Evolutionary conservation across 352 stramenopile genomes (phyloP).

Genomic region (Globisporangium nunn): DNA sequence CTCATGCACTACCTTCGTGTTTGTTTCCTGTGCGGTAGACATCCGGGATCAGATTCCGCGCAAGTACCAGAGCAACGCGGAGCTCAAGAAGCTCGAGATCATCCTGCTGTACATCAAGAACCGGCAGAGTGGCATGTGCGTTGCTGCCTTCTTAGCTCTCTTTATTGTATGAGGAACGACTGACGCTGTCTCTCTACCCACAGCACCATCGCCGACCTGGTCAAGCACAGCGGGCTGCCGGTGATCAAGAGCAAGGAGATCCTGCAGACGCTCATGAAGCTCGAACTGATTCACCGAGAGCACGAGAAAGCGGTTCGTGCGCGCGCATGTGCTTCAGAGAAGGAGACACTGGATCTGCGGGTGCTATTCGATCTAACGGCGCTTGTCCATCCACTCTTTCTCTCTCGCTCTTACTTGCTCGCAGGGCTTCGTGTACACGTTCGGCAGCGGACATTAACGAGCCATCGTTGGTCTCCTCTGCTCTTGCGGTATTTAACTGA

Average conservation of each 20-base stretch:
- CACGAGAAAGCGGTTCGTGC: slow-evolving; percentile 52
- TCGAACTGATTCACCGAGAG: slow-evolving; percentile 69
- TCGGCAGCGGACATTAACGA: slow-evolving; percentile 19
- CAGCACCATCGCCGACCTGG: slow-evolving; percentile 77
- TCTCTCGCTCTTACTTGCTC: neutral
- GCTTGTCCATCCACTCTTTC: neutral
- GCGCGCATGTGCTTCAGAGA: neutral
- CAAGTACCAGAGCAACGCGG: slow-evolving; percentile 74
- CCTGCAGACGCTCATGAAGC: slow-evolving; percentile 81
- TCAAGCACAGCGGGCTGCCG: slow-evolving; percentile 67
- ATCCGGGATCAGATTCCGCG: slow-evolving; percentile 69
- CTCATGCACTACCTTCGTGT: slow-evolving; percentile 1
- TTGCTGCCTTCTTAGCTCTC: neutral
- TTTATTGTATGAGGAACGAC: no score
- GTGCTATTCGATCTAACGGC: no score
- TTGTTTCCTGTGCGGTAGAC: slow-evolving; percentile 19
- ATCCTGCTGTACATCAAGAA: slow-evolving; percentile 86
- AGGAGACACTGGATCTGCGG: neutral
- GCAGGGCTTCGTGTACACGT: slow-evolving; percentile 74
- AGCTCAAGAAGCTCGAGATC: slow-evolving; percentile 84
- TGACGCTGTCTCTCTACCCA: neutral
- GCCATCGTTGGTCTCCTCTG: no score
- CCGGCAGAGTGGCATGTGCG: slow-evolving; percentile 67
- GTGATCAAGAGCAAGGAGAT: slow-evolving; percentile 87
- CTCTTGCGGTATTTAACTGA: no score